Evolutionary conservation across 129 eudicot genomes (phyloP).

Genomic region (Mikania micrantha): DNA sequence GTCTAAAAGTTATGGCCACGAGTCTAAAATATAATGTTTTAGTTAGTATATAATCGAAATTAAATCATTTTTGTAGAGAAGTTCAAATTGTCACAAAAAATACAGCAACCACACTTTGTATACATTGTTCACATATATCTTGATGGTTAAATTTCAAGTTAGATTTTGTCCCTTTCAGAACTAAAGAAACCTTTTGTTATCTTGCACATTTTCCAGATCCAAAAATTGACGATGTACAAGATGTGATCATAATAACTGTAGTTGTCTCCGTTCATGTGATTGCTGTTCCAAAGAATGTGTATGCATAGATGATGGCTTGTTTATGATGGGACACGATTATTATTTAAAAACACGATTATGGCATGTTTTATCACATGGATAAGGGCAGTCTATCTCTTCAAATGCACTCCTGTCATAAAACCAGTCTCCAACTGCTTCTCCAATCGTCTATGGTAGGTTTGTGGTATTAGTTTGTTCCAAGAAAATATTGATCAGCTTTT

Average conservation of each 20-base stretch:
- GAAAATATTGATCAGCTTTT: background rate
- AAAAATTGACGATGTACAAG: background rate
- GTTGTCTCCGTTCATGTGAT: background rate
- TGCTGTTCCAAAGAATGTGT: constrained; percentile 11
- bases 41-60: too few relatives aligned
- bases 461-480: background rate
- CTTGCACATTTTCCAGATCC: background rate
- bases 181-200: background rate
- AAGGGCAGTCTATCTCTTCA: constrained; percentile 75
- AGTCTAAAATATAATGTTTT: too few relatives aligned
- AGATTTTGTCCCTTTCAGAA: background rate
- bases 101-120: constrained; percentile 7
- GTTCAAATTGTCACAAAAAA: constrained; percentile 10
- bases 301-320: background rate
- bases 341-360: constrained; percentile 54
- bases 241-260: background rate
- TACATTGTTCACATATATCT: constrained; percentile 1
- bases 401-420: constrained; percentile 58
- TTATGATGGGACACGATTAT: background rate
- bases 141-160: background rate
- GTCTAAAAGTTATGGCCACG: background rate
- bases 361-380: constrained; percentile 88
- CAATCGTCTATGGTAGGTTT: constrained; percentile 59
- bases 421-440: constrained; percentile 95
- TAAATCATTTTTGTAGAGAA: too few relatives aligned